Percentiles rank a stretch among this genome's conserved stretches.
These are phyloP conservation scores for Auricularia sp. DNA, from an alignment of 768 basidiomycete species.

Conservation along the genomic window DNA sequence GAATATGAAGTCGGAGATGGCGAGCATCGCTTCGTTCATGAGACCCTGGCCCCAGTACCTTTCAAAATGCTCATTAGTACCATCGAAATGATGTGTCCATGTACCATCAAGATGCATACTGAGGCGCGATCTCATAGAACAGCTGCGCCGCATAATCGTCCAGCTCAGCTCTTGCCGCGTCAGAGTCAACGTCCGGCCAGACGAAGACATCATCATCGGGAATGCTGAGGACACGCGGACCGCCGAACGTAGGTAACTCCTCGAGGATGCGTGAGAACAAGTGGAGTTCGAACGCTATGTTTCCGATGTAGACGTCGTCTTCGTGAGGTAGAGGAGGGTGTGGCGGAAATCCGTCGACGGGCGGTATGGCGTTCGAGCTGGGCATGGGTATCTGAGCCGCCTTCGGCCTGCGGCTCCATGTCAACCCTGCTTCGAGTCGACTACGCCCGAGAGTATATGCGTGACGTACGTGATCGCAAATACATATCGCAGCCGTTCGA, in stretches of 20 bases:
- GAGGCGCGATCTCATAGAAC: neutral
- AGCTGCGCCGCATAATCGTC: neutral
- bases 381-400: neutral
- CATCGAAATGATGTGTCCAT: too few relatives aligned
- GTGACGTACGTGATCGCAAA: neutral
- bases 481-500: neutral
- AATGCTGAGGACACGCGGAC: neutral
- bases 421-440: accelerated
- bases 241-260: too few relatives aligned
- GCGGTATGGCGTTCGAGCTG: neutral
- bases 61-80: neutral
- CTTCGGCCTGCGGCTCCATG: neutral
- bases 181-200: neutral
- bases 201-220: neutral
- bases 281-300: neutral
- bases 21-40: neutral
- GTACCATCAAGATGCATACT: neutral
- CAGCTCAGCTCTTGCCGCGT: neutral
- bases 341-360: neutral
- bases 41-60: neutral
- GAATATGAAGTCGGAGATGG: neutral
- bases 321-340: neutral
- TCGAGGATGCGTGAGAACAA: neutral
- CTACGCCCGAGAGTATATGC: neutral
- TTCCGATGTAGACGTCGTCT: neutral